Evolutionary conservation across 2,329 filamentous ascomycete genomes (phyloP).

Genomic region (Thyridium curvatum): DNA sequence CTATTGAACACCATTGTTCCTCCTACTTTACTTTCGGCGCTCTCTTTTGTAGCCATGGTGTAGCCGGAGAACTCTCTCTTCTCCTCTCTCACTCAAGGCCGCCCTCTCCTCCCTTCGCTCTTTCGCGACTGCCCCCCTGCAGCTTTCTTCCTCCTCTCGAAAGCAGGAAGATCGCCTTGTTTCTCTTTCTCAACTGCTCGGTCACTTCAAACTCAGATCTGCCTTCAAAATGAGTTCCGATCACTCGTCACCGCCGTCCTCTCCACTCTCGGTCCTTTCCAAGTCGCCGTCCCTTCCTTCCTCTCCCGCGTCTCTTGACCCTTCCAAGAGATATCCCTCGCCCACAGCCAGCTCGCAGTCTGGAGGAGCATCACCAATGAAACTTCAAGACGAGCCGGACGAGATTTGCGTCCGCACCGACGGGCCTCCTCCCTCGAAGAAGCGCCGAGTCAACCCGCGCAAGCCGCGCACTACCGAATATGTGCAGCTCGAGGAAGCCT

Average conservation of each 20-base stretch:
- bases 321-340: slow-evolving; percentile 43
- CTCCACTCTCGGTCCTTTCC: slow-evolving; percentile 48
- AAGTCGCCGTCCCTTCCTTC: slow-evolving; percentile 45
- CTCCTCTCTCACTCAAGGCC: no score
- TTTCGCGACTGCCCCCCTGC: no score
- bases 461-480: slow-evolving; percentile 69
- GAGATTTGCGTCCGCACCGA: slow-evolving; percentile 40
- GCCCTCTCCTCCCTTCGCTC: no score
- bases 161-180: no score
- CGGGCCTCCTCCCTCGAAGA: slow-evolving; percentile 67
- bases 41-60: no score
- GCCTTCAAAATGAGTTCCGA: no score
- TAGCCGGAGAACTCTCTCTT: no score
- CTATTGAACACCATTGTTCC: no score
- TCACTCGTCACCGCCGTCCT: slow-evolving; percentile 31
- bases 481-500: slow-evolving; percentile 59
- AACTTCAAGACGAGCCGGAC: slow-evolving; percentile 26
- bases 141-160: no score
- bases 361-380: slow-evolving; percentile 44
- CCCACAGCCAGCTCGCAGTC: slow-evolving; percentile 42
- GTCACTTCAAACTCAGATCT: no score
- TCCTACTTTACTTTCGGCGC: no score
- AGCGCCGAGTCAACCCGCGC: slow-evolving; percentile 54
- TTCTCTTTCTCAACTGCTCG: no score
- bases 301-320: slow-evolving; percentile 29